phyloP scores from a whole-genome alignment of 345 rosid species.

The Populus simonii region DNA sequence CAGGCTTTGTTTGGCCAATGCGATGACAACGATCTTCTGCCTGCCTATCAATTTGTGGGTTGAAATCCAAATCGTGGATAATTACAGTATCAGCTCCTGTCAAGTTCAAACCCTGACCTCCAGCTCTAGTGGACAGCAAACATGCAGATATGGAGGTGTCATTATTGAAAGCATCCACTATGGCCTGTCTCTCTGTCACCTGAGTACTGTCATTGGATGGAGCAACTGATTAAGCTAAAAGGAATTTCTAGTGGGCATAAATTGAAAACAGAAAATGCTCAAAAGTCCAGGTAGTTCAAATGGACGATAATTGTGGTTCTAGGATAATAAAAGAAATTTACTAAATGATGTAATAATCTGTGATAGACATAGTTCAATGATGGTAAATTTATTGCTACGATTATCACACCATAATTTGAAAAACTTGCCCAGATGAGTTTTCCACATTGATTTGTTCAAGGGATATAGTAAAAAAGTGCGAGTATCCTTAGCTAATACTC shows the following conservation, averaged over 20 bases:
- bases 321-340: neutral
- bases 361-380: neutral
- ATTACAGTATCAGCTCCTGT: slow-evolving; percentile 89
- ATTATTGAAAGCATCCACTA: slow-evolving; percentile 80
- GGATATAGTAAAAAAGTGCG: neutral
- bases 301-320: neutral
- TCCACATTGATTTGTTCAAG: neutral
- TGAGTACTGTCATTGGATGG: slow-evolving; percentile 53
- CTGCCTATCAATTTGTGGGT: slow-evolving; percentile 93
- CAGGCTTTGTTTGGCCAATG: slow-evolving; percentile 90
- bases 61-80: slow-evolving; percentile 93
- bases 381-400: neutral
- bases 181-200: slow-evolving; percentile 83
- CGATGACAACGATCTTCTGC: slow-evolving; percentile 97
- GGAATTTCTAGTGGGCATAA: neutral
- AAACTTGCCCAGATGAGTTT: neutral
- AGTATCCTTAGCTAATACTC: neutral
- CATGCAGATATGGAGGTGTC: slow-evolving; percentile 82
- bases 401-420: neutral
- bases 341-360: neutral
- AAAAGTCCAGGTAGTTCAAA: neutral
- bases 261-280: neutral
- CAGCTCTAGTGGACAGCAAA: slow-evolving; percentile 83
- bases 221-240: neutral
- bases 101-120: slow-evolving; percentile 95